These are phyloP conservation scores for Alternaria postmessia DNA, from an alignment of 2,329 filamentous ascomycete species.

Conservation along the genomic window DNA sequence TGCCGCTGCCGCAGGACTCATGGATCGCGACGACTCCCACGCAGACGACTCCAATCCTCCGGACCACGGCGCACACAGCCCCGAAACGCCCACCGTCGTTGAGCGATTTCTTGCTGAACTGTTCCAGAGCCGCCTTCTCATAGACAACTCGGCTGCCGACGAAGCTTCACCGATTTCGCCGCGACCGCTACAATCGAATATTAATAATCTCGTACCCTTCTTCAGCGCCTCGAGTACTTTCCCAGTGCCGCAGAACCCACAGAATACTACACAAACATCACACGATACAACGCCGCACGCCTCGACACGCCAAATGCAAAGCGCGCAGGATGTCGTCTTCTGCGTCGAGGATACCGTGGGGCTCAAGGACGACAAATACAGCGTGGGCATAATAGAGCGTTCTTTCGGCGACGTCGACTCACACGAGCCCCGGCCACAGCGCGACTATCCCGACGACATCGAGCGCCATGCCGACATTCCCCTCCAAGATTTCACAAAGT, in stretches of 20 bases:
- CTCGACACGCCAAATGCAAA: constrained; percentile 11
- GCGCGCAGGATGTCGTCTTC: constrained; percentile 38
- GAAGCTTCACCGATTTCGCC: constrained; percentile 23
- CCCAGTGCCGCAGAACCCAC: constrained; percentile 13
- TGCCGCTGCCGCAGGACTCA: constrained; percentile 8
- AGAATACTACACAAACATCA: neutral
- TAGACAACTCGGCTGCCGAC: constrained; percentile 21
- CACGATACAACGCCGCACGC: neutral
- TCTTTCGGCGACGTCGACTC: constrained; percentile 55
- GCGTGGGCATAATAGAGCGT: constrained; percentile 57
- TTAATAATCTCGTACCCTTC: constrained; percentile 31
- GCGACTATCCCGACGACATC: constrained; percentile 50
- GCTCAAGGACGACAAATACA: constrained; percentile 49
- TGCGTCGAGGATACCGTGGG: constrained; percentile 55
- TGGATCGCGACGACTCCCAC: constrained; percentile 8
- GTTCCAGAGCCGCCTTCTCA: constrained; percentile 35
- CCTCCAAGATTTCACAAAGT: constrained; percentile 47
- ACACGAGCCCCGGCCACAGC: constrained; percentile 55
- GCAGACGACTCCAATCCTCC: neutral
- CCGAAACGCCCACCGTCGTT: neutral
- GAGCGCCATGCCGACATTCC: constrained; percentile 45
- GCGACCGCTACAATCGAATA: constrained; percentile 18
- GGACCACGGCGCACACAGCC: neutral
- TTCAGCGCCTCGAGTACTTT: constrained; percentile 28
- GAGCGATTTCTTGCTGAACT: constrained; percentile 33